Evolutionary conservation across 2,329 filamentous ascomycete genomes (phyloP).

Genomic region (Pseudocercospora fuligena): DNA sequence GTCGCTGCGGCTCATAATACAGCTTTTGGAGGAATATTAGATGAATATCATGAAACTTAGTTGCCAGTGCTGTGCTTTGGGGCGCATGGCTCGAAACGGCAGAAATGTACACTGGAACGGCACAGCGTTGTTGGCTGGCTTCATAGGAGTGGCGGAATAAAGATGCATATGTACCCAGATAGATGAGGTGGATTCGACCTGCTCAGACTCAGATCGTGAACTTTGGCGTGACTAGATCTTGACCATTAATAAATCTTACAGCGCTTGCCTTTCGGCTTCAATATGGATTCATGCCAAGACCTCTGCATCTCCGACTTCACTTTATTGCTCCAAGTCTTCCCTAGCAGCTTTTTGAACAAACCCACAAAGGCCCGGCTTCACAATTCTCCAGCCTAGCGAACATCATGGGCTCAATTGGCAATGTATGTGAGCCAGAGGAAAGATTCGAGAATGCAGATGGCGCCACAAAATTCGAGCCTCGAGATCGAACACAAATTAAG

Average conservation of each 20-base stretch:
- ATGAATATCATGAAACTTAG: neutral
- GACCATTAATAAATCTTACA: no score
- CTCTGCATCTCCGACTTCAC: neutral
- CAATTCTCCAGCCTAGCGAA: neutral
- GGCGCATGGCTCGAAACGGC: neutral
- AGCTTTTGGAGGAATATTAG: neutral
- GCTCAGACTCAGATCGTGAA: neutral
- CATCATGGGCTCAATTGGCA: neutral
- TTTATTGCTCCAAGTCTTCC: neutral
- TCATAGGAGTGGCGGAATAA: neutral
- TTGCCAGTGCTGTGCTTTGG: neutral
- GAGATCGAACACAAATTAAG: conserved; percentile 36
- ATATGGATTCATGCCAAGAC: neutral
- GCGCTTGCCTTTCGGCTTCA: no score
- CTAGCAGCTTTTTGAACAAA: neutral
- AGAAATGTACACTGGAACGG: neutral
- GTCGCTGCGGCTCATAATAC: neutral
- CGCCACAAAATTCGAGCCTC: conserved; percentile 35
- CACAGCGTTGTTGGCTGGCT: conserved; percentile 12
- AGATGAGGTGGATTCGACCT: neutral
- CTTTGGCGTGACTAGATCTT: neutral
- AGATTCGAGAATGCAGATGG: neutral
- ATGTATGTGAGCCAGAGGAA: neutral
- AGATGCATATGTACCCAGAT: neutral
- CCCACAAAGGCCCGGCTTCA: no score